A percentile compares a stretch with the other conserved stretches of the same genome.
Evolutionary conservation across 1,139 yeast genomes (phyloP).

Genomic region (Zygosaccharomyces pseudobailii): DNA sequence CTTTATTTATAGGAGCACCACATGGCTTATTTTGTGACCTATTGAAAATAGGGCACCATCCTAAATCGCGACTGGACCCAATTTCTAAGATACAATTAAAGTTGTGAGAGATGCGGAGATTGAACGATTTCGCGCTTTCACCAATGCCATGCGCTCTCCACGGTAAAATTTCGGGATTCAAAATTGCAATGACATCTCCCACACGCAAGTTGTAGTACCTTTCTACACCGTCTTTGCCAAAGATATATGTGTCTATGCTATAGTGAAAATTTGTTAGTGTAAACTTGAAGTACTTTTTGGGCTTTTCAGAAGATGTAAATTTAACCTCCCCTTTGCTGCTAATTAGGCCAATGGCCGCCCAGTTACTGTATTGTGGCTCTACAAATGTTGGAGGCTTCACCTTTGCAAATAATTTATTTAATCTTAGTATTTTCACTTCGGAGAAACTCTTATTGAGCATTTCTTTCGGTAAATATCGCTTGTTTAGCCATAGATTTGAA

Average conservation of each 20-base stretch:
- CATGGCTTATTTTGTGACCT: slow-evolving; percentile 50
- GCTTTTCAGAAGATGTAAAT: slow-evolving; percentile 39
- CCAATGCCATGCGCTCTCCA: slow-evolving; percentile 33
- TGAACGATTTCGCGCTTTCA: slow-evolving; percentile 45
- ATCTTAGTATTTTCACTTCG: slow-evolving; percentile 49
- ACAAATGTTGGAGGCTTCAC: slow-evolving; percentile 62
- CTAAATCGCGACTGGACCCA: slow-evolving; percentile 68
- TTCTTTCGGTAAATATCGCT: slow-evolving; percentile 44
- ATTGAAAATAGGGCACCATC: slow-evolving; percentile 50
- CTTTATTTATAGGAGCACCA: slow-evolving; percentile 52
- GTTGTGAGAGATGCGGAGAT: slow-evolving; percentile 50
- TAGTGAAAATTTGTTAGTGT: slow-evolving; percentile 63
- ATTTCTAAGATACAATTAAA: slow-evolving; percentile 58
- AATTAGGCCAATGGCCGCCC: slow-evolving; percentile 69
- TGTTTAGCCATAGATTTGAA: slow-evolving; percentile 37
- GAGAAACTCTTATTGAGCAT: slow-evolving; percentile 37
- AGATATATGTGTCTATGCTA: slow-evolving; percentile 56
- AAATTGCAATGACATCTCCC: slow-evolving; percentile 69
- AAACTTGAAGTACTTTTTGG: slow-evolving; percentile 54
- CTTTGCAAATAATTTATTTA: slow-evolving; percentile 58
- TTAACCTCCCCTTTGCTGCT: slow-evolving; percentile 53
- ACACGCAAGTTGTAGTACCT: slow-evolving; percentile 65
- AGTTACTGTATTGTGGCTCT: slow-evolving; percentile 69
- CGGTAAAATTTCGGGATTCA: slow-evolving; percentile 64
- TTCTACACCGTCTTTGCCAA: slow-evolving; percentile 57